These are phyloP conservation scores for Pichia sp. DNA, from an alignment of 1,139 yeast genomes.

Conservation along the genomic window DNA sequence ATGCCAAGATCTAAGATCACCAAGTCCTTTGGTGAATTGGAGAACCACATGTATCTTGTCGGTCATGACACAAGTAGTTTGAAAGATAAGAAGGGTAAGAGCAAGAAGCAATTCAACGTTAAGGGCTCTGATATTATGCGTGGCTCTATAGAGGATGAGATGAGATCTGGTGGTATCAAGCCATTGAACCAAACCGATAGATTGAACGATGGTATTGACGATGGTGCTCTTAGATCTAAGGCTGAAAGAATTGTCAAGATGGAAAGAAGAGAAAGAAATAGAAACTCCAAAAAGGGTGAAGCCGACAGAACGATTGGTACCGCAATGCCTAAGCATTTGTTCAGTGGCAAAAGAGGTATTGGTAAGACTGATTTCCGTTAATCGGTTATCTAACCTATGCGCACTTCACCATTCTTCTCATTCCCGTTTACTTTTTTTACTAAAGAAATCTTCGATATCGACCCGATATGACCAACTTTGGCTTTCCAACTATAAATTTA, in stretches of 20 bases:
- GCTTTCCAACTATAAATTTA: not conserved
- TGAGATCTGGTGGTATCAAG: constrained; percentile 36
- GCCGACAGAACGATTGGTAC: constrained; percentile 89
- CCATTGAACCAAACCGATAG: constrained; percentile 69
- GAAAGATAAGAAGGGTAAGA: constrained; percentile 34
- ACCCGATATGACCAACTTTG: not conserved
- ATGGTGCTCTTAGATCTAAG: constrained; percentile 76
- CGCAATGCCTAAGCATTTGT: constrained; percentile 87
- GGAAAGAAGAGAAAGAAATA: constrained; percentile 91
- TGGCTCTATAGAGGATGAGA: constrained; percentile 22
- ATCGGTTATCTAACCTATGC: constrained; percentile 5
- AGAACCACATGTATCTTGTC: constrained; percentile 78
- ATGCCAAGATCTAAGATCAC: constrained; percentile 90
- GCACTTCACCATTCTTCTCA: not conserved
- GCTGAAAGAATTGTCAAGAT: constrained; percentile 85
- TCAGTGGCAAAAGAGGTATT: constrained; percentile 92
- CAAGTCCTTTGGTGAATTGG: constrained; percentile 76
- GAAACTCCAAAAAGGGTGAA: constrained; percentile 91
- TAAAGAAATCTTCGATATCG: not conserved
- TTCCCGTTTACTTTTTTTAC: not conserved
- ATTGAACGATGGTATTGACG: constrained; percentile 79
- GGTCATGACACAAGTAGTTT: constrained; percentile 82
- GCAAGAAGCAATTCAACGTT: constrained; percentile 37
- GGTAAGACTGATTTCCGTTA: constrained; percentile 80
- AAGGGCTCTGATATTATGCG: constrained; percentile 77